Conservation (phyloP, 202 grass and related monocot genomes). For the Carex arenaria region DNA sequence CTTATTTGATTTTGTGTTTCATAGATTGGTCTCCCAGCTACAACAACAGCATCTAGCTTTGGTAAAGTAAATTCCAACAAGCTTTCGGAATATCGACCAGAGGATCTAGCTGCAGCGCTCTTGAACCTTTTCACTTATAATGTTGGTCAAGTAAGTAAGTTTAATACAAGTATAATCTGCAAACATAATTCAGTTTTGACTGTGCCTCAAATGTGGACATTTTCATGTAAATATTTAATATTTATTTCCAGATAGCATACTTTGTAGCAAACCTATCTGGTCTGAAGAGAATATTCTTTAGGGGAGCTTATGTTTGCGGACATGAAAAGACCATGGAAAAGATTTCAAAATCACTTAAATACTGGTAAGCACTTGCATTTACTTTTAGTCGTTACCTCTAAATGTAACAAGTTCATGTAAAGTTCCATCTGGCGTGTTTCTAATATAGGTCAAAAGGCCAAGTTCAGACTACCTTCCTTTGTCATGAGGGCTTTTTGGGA, state of each 20-base stretch:
- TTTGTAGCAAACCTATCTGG: conserved; percentile 96
- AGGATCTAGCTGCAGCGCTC: conserved; percentile 92
- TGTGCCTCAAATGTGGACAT: not conserved
- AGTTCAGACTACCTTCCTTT: conserved; percentile 93
- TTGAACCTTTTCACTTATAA: conserved; percentile 94
- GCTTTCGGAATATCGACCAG: conserved; percentile 80
- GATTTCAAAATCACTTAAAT: conserved; percentile 90
- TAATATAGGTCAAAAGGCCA: conserved; percentile 90
- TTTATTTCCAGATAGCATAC: conserved; percentile 76
- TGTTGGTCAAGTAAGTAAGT: conserved; percentile 73
- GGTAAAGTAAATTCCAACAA: conserved; percentile 91
- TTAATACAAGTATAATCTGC: not conserved
- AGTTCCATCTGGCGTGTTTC: not conserved
- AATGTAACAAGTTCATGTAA: not conserved
- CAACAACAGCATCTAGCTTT: conserved; percentile 92
- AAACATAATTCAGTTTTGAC: conserved; percentile 16
- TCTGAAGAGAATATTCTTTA: conserved; percentile 91
- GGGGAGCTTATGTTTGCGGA: conserved; percentile 90
- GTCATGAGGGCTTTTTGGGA: conserved; percentile 94
- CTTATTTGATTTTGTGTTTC: conserved; percentile 23
- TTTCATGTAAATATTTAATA: conserved; percentile 6
- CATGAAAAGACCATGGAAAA: conserved; percentile 95
- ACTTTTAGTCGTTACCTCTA: not conserved
- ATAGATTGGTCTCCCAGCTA: conserved; percentile 91
- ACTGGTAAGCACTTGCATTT: conserved; percentile 53